phyloP scores from a whole-genome alignment of 2,329 filamentous ascomycete species.

The Septoria petroselini region DNA sequence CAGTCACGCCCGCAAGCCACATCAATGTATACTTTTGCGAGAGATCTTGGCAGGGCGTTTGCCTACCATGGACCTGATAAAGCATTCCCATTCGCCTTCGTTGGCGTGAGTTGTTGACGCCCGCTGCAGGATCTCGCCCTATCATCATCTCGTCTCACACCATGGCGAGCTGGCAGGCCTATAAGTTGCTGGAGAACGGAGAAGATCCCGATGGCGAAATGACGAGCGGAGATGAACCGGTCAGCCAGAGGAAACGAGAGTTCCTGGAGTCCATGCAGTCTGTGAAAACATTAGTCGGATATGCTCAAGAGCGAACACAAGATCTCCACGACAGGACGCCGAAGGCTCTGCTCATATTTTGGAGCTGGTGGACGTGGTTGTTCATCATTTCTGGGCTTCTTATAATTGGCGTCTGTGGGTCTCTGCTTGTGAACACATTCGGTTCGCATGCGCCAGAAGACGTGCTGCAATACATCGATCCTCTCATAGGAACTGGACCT shows the following conservation, averaged over 20 bases:
- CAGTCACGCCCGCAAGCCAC: slow-evolving; percentile 9
- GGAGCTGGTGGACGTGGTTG: slow-evolving; percentile 16
- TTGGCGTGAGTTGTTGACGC: background rate
- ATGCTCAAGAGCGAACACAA: slow-evolving; percentile 7
- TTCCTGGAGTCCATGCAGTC: slow-evolving; percentile 17
- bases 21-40: slow-evolving; percentile 6
- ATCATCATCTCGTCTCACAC: background rate
- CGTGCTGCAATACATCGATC: slow-evolving; percentile 25
- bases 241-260: slow-evolving; percentile 6
- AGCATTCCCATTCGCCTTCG: background rate
- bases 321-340: slow-evolving; percentile 4
- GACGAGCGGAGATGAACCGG: slow-evolving; percentile 1
- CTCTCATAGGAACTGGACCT: slow-evolving; percentile 26
- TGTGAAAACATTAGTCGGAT: slow-evolving; percentile 9
- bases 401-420: slow-evolving; percentile 11
- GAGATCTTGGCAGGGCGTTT: slow-evolving; percentile 8
- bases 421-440: slow-evolving; percentile 14
- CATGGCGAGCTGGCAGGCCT: slow-evolving; percentile 24
- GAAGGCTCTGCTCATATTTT: slow-evolving; percentile 7
- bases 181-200: slow-evolving; percentile 24
- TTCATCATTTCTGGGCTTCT: slow-evolving; percentile 16
- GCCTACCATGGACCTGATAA: background rate
- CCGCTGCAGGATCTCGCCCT: background rate
- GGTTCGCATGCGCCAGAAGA: slow-evolving; percentile 33
- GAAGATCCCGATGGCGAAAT: slow-evolving; percentile 15